Conservation (phyloP, 306 rosid genomes). For the Rosa multiflora region DNA sequence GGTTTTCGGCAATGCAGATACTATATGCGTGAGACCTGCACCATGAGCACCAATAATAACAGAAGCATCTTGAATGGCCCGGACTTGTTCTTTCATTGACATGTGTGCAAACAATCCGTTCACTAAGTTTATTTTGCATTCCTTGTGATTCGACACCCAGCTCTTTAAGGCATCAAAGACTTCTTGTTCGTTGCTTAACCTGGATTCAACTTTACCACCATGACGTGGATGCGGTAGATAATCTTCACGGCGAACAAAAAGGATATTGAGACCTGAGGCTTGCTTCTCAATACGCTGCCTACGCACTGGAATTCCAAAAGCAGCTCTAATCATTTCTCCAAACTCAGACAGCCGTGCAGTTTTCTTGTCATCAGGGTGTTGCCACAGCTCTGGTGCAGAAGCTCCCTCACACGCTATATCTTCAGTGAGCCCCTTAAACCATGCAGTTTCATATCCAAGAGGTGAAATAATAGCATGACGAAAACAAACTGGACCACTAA, state of each 20-base stretch:
- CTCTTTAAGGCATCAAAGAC: slow-evolving; percentile 60
- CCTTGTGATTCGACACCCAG: slow-evolving; percentile 56
- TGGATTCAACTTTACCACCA: slow-evolving; percentile 76
- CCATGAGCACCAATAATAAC: slow-evolving; percentile 94
- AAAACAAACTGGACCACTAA: slow-evolving; percentile 78
- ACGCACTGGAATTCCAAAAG: slow-evolving; percentile 64
- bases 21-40: slow-evolving; percentile 91
- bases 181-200: slow-evolving; percentile 80
- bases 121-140: slow-evolving; percentile 75
- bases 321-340: slow-evolving; percentile 87
- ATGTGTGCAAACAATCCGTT: slow-evolving; percentile 93
- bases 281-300: slow-evolving; percentile 43
- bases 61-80: slow-evolving; percentile 88
- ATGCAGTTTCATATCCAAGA: slow-evolving; percentile 81
- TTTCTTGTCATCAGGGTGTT: slow-evolving; percentile 58
- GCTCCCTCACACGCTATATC: slow-evolving; percentile 63
- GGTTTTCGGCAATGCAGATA: slow-evolving; percentile 78
- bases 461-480: slow-evolving; percentile 85
- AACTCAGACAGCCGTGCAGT: slow-evolving; percentile 93
- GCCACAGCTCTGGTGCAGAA: slow-evolving; percentile 69
- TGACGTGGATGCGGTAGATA: slow-evolving; percentile 97
- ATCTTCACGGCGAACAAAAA: slow-evolving; percentile 92
- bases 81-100: slow-evolving; percentile 96
- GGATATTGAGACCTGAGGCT: slow-evolving; percentile 54
- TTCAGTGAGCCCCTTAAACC: slow-evolving; percentile 77